Evolutionary conservation across 208 protist species (phyloP).

Genomic region (Trypanosoma lewisi): DNA sequence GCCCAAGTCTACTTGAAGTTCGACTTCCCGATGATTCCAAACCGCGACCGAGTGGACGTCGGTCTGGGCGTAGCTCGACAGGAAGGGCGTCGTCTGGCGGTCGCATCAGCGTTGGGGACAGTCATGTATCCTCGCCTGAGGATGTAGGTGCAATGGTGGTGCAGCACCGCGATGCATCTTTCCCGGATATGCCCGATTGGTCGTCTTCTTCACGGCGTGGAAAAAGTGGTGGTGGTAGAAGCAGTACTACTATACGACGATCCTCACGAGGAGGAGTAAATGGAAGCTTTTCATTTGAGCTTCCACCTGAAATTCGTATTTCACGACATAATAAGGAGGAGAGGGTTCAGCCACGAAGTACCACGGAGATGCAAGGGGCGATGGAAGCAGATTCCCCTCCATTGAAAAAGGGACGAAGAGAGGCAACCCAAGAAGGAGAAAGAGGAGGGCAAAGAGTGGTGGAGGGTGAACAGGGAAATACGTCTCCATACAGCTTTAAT

Average conservation of each 20-base stretch:
- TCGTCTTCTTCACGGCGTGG: not conserved
- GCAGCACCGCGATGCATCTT: constrained; percentile 61
- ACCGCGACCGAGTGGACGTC: constrained; percentile 19
- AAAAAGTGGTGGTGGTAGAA: constrained; percentile 5
- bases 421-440: too few relatives aligned
- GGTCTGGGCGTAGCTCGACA: constrained; percentile 37
- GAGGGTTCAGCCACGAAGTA: constrained; percentile 43
- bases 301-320: constrained; percentile 60
- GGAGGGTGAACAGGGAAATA: constrained; percentile 10
- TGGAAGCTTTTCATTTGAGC: constrained; percentile 54
- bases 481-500: constrained; percentile 36
- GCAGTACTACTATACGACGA: not conserved
- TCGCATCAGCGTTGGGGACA: constrained; percentile 69
- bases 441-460: not conserved
- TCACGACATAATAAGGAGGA: constrained; percentile 27
- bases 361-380: constrained; percentile 36
- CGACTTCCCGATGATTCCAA: constrained; percentile 39
- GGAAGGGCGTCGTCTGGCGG: constrained; percentile 64
- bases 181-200: constrained; percentile 38
- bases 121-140: constrained; percentile 45
- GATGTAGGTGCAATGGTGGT: constrained; percentile 57
- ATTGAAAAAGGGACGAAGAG: constrained; percentile 9
- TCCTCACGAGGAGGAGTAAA: not conserved
- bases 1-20: constrained; percentile 68
- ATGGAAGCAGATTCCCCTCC: constrained; percentile 21